Evolutionary conservation across 805 yeast genomes (phyloP).

Genomic region (Hanseniaspora mollemarum): DNA sequence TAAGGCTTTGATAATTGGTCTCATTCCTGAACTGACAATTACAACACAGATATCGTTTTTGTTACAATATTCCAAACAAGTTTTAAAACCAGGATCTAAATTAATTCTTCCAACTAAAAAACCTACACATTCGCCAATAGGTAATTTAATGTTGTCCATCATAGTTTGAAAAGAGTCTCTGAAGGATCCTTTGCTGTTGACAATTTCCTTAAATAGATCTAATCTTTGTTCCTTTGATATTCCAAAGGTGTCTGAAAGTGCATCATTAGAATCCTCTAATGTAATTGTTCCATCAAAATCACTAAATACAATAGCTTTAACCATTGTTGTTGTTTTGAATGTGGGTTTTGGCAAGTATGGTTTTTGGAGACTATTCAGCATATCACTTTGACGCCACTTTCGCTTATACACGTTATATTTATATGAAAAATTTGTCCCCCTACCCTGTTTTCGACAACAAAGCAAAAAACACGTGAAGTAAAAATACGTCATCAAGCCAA

Average conservation of each 20-base stretch:
- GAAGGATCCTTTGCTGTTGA: constrained; percentile 55
- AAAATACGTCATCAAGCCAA: no score
- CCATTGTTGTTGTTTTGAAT: constrained; percentile 20
- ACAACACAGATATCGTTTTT: constrained; percentile 65
- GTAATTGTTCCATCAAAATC: constrained; percentile 99
- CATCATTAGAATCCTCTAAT: constrained; percentile 87
- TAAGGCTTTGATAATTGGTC: constrained; percentile 74
- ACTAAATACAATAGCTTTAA: constrained; percentile 75
- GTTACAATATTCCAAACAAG: constrained; percentile 69
- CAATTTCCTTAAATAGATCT: constrained; percentile 57
- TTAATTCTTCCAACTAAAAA: constrained; percentile 51
- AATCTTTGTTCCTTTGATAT: constrained; percentile 62
- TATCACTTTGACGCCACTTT: no score
- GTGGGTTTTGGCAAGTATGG: no score
- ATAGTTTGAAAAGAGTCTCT: constrained; percentile 75
- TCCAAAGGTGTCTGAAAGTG: constrained; percentile 77
- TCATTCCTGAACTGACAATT: constrained; percentile 89
- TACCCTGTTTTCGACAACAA: no score
- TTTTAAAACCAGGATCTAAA: constrained; percentile 83
- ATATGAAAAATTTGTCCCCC: no score
- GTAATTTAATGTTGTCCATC: constrained; percentile 66
- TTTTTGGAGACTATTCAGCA: no score
- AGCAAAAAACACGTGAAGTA: no score
- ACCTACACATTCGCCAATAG: constrained; percentile 75
- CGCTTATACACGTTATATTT: no score